Evolutionary conservation across 1,284 basidiomycete genomes (phyloP), one percentile per base, ranked within the genome.

Genomic region (Schizophyllum commune): DNA sequence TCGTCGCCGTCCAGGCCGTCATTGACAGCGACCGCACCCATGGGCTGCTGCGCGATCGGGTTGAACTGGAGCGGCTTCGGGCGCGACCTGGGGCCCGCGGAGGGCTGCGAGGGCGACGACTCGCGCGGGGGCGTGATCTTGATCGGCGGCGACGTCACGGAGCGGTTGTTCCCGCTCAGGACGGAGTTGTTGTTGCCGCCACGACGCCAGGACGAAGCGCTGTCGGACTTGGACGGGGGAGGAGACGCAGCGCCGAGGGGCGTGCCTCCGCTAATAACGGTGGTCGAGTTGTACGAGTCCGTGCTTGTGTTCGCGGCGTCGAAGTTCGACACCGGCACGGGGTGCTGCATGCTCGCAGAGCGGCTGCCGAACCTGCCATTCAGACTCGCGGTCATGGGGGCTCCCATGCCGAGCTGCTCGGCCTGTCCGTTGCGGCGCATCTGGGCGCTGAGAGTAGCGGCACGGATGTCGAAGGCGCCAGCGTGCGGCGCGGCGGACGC

Each of bases 301-400:
- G 47, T 76, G 75, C 53, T 80, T 78, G 56, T 80, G 47, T 71
- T 71, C 55, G 79, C 79, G 62, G 68, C 62, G 62, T 75, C 72
- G 67, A 75, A 74, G 64, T 76, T 74, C 59, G 70, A 65, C 55
- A 72, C 61, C 65, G 73, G 69, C 66, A 72, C 68, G 56, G 69
- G 66, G 52, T 68, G 65, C 64, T 77, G 78, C 64, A 78, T 68
- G 66, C 75, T 80, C 53, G 75, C 76, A 58, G 81, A 73, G 64
- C 90, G 89, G 64, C 81, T 79, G 39, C 88, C 89, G 65, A 89
- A 91, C 66, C 84, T 84, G 61, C 90, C 90, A 60, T 84, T 85
- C 33, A 91, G 75, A 54, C 85, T 81, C 57, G 91, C 89, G 52
- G 89, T 89, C 90, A 90, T 90, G 56, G 90, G 89, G 58, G 82